A percentile compares a stretch with the other conserved stretches of the same genome.
These are phyloP conservation scores for Begonia loranthoides DNA, from an alignment of 306 rosid genomes.

Conservation along the genomic window DNA sequence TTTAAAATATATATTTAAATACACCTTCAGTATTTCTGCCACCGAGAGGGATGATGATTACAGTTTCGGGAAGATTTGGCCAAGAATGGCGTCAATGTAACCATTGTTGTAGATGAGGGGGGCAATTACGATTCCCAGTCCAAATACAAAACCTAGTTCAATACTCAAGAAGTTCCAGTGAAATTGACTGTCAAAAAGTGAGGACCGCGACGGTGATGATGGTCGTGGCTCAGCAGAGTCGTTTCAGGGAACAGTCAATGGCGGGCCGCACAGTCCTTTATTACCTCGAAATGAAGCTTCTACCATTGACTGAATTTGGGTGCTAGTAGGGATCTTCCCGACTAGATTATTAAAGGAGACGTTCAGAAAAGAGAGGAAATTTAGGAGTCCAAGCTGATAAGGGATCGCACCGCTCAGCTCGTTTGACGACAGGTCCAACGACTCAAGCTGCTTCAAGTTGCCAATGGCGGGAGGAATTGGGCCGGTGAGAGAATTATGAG, in stretches of 20 bases:
- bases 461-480: conserved; percentile 16
- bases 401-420: conserved; percentile 13
- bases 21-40: too few relatives aligned
- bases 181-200: conserved; percentile 10
- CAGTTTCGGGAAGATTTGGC: too few relatives aligned
- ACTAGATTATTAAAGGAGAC: conserved; percentile 17
- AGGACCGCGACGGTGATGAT: neutral
- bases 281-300: conserved; percentile 4
- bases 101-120: too few relatives aligned
- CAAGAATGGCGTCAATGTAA: too few relatives aligned
- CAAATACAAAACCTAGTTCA: conserved; percentile 1
- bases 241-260: neutral
- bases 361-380: conserved; percentile 15
- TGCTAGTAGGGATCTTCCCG: neutral
- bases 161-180: conserved; percentile 29
- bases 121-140: neutral
- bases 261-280: conserved; percentile 18
- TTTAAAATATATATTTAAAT: too few relatives aligned
- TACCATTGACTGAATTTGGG: conserved; percentile 10
- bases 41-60: too few relatives aligned
- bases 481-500: conserved; percentile 21
- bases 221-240: neutral
- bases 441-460: conserved; percentile 13
- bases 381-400: neutral
- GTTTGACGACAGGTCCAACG: conserved; percentile 31